phyloP scores from a whole-genome alignment of 345 rosid genomes.

The Acer yangbiense region DNA sequence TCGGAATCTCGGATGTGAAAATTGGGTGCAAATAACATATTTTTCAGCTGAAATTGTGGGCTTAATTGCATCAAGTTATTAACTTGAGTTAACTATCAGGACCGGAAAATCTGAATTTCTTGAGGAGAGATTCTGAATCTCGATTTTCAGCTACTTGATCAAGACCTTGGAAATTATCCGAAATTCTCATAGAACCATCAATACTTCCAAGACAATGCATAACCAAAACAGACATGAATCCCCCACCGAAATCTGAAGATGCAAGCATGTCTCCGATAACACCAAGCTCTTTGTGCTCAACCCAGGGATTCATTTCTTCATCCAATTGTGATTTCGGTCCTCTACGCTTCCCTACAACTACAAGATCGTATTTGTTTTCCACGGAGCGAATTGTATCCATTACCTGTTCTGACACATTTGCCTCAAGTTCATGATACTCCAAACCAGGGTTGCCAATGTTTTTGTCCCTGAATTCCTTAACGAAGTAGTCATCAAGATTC shows the following conservation, averaged over 20 bases:
- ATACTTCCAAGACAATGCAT: constrained; percentile 20
- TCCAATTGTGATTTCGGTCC: neutral
- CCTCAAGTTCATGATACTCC: neutral
- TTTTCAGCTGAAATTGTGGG: too few relatives aligned
- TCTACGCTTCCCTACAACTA: constrained; percentile 21
- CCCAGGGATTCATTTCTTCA: constrained; percentile 31
- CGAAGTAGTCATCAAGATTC: constrained; percentile 14
- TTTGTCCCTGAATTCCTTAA: constrained; percentile 21
- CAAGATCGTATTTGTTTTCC: constrained; percentile 23
- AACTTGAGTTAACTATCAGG: too few relatives aligned
- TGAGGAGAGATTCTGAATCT: too few relatives aligned
- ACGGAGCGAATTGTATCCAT: constrained; percentile 13
- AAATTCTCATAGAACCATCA: neutral
- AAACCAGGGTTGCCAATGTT: neutral
- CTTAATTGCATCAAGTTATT: too few relatives aligned
- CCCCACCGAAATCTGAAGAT: constrained; percentile 25
- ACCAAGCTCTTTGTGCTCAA: constrained; percentile 39
- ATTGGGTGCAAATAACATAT: too few relatives aligned
- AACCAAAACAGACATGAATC: constrained; percentile 29
- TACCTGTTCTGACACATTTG: constrained; percentile 7
- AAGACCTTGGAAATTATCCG: neutral
- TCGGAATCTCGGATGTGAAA: too few relatives aligned
- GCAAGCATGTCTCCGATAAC: constrained; percentile 37
- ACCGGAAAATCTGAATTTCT: too few relatives aligned
- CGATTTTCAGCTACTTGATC: too few relatives aligned